Evolutionary conservation across 1,139 yeast species (phyloP).

Genomic region (Suhomyces guaymorum): DNA sequence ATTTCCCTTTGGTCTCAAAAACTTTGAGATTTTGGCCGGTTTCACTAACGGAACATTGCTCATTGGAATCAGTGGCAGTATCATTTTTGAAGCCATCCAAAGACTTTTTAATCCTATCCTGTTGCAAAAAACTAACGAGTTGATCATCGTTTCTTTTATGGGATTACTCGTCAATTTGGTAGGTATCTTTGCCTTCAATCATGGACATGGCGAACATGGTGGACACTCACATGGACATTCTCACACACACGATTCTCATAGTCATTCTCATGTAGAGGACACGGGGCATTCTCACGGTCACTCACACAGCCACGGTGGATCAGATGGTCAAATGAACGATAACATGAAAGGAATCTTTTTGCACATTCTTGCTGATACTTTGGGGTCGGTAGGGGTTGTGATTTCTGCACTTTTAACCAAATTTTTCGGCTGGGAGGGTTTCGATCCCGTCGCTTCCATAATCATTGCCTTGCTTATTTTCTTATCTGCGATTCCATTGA

Average conservation of each 20-base stretch:
- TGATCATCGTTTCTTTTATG: slow-evolving; percentile 76
- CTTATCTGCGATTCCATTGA: slow-evolving; percentile 77
- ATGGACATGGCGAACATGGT: slow-evolving; percentile 49
- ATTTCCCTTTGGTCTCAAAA: slow-evolving; percentile 83
- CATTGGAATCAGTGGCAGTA: slow-evolving; percentile 86
- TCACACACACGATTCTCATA: slow-evolving; percentile 35
- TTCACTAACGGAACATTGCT: slow-evolving; percentile 90
- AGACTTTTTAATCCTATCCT: slow-evolving; percentile 76
- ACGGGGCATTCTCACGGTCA: slow-evolving; percentile 38
- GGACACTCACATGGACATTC: slow-evolving; percentile 41
- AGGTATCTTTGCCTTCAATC: slow-evolving; percentile 93
- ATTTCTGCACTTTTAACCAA: slow-evolving; percentile 73
- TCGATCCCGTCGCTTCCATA: slow-evolving; percentile 91
- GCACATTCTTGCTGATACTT: slow-evolving; percentile 91
- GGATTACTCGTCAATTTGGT: slow-evolving; percentile 88
- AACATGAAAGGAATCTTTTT: slow-evolving; percentile 94
- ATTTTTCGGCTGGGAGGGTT: slow-evolving; percentile 59
- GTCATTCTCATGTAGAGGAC: slow-evolving; percentile 33
- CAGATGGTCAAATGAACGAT: slow-evolving; percentile 52
- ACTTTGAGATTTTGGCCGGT: slow-evolving; percentile 90
- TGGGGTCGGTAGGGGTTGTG: slow-evolving; percentile 96
- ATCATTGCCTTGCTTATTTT: slow-evolving; percentile 82
- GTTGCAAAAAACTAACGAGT: slow-evolving; percentile 79
- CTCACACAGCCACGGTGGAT: slow-evolving; percentile 15
- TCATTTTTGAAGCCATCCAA: slow-evolving; percentile 82